Evolutionary conservation across 2,329 filamentous ascomycete species (phyloP).

Genomic region (Albophoma yamanashiensis): DNA sequence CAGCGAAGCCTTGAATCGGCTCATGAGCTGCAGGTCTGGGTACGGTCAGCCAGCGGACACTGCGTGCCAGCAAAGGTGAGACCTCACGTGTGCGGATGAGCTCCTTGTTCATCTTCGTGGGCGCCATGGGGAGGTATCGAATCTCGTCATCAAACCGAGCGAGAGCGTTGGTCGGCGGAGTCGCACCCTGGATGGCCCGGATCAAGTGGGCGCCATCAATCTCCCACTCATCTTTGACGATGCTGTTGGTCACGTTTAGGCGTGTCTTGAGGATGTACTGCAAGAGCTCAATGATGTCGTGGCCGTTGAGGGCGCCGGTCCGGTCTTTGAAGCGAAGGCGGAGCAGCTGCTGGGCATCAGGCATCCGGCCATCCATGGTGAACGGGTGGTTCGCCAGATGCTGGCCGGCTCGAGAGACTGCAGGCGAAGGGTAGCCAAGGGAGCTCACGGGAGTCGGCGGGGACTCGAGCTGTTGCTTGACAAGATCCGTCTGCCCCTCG

Average conservation of each 20-base stretch:
- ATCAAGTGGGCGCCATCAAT: slow-evolving; percentile 15
- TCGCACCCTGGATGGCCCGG: slow-evolving; percentile 9
- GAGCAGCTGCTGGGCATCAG: slow-evolving; percentile 10
- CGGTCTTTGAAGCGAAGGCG: slow-evolving; percentile 13
- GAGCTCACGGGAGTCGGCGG: neutral
- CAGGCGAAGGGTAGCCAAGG: neutral
- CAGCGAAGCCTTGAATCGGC: slow-evolving; percentile 38
- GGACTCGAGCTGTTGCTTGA: neutral
- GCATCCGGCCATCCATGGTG: slow-evolving; percentile 4
- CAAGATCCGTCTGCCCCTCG: slow-evolving; percentile 10
- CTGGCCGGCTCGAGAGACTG: neutral
- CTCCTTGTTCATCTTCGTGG: slow-evolving; percentile 32
- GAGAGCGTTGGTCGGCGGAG: slow-evolving; percentile 11
- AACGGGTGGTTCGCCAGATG: neutral
- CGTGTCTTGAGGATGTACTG: slow-evolving; percentile 18
- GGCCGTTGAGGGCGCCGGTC: slow-evolving; percentile 12
- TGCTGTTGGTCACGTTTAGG: slow-evolving; percentile 17
- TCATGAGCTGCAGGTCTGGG: slow-evolving; percentile 36
- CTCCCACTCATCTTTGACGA: slow-evolving; percentile 18
- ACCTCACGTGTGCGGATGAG: slow-evolving; percentile 35
- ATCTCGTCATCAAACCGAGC: slow-evolving; percentile 23
- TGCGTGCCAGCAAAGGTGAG: neutral
- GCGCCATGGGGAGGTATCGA: slow-evolving; percentile 27
- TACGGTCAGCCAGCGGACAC: neutral
- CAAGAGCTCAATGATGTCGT: slow-evolving; percentile 16